Conservation (phyloP, 1,284 basidiomycete species). For the Cryptococcus neoformans region DNA sequence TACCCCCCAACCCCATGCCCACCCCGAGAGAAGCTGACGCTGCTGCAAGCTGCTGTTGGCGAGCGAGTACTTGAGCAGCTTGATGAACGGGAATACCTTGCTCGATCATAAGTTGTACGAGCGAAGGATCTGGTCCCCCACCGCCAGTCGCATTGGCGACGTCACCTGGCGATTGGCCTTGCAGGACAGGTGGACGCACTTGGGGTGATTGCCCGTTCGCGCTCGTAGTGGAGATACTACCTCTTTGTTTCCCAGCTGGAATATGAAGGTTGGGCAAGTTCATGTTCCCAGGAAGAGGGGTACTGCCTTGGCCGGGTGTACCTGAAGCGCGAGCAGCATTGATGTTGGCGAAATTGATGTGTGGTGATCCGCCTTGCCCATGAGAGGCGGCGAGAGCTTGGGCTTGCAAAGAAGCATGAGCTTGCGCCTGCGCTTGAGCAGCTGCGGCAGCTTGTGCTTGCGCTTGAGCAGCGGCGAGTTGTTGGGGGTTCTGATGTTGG, state of each 20-base stretch:
- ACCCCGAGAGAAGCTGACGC: too few relatives aligned
- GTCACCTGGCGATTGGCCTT: not conserved
- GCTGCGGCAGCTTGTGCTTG: constrained; percentile 6
- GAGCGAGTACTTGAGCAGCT: constrained; percentile 4
- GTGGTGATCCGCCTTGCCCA: too few relatives aligned
- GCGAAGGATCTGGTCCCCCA: not conserved
- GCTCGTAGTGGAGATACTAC: constrained; percentile 8
- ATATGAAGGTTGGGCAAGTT: constrained; percentile 34
- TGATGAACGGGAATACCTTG: constrained; percentile 33
- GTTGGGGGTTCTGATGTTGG: constrained; percentile 3
- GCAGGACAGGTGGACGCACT: not conserved
- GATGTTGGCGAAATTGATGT: too few relatives aligned
- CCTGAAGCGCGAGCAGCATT: not conserved
- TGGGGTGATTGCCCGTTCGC: not conserved
- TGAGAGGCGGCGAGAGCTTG: not conserved
- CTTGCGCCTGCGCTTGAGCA: constrained; percentile 1
- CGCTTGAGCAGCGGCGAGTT: constrained; percentile 19
- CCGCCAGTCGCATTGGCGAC: not conserved
- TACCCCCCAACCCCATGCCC: too few relatives aligned
- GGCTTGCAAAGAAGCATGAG: not conserved
- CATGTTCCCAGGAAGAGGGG: constrained; percentile 8
- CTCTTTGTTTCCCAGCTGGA: constrained; percentile 34
- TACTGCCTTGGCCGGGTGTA: not conserved
- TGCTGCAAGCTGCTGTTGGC: constrained; percentile 3
- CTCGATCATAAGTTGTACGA: constrained; percentile 31